Evolutionary conservation across 2,329 filamentous ascomycete species (phyloP).

Genomic region (Pleurostoma richardsiae): DNA sequence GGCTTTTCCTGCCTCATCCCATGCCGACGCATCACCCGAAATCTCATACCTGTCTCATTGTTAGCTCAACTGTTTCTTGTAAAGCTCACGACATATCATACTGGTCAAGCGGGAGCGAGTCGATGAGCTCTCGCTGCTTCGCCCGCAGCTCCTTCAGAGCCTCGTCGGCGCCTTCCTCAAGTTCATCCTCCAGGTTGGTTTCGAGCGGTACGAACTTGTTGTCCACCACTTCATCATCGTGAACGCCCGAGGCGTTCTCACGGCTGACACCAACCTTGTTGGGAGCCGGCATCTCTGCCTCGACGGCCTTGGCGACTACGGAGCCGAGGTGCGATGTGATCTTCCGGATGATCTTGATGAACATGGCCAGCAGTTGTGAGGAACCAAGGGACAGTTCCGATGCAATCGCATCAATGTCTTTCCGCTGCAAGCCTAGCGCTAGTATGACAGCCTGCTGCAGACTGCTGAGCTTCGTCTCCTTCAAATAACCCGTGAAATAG

Average conservation of each 20-base stretch:
- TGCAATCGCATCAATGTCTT: conserved; percentile 75
- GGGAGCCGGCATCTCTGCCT: conserved; percentile 56
- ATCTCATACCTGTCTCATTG: conserved; percentile 62
- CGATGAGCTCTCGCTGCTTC: conserved; percentile 83
- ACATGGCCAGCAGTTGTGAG: conserved; percentile 88
- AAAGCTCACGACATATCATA: conserved; percentile 62
- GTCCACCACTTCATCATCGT: conserved; percentile 64
- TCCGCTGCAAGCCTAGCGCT: conserved; percentile 86
- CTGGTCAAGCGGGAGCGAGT: conserved; percentile 83
- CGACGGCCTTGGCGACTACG: conserved; percentile 70
- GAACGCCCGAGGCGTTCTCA: conserved; percentile 56
- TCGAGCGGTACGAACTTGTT: conserved; percentile 67
- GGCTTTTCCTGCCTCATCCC: conserved; percentile 71
- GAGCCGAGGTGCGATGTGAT: conserved; percentile 72
- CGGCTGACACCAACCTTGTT: conserved; percentile 53
- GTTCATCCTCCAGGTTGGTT: conserved; percentile 70
- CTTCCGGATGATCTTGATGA: conserved; percentile 93
- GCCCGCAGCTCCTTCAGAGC: conserved; percentile 65
- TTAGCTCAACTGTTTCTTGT: conserved; percentile 62
- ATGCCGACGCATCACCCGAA: conserved; percentile 54
- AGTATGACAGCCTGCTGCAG: conserved; percentile 84
- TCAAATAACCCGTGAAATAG: conserved; percentile 79
- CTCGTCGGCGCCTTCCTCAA: conserved; percentile 78
- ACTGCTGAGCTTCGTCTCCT: conserved; percentile 66
- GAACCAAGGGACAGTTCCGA: conserved; percentile 70